Base-by-base conservation (phyloP, 257 asterid species). In the Mentha longifolia region DNA sequence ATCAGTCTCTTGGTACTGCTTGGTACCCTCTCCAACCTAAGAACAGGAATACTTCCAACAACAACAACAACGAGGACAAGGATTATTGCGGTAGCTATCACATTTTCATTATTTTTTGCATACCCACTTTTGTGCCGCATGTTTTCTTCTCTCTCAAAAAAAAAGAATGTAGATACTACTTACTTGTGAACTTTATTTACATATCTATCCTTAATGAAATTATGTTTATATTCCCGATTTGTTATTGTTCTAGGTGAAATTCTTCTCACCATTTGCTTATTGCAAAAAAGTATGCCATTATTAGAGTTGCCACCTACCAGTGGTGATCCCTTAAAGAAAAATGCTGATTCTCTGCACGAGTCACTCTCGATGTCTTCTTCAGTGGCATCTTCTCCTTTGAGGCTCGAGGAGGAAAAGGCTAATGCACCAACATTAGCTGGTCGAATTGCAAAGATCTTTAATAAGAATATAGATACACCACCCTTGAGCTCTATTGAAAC, bases 11-110 rank as follows among this genome's bases (percentile, higher is more conserved):
- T 55, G 96, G 95, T 72, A 88, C 96, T 61, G 77, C 86, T 74
- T 95, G 97, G 98, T 87, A 88, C 83, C 70, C 88, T 7, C 78
- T 95, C 83, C 87, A 74, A 73, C 97, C 99, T 56, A 90, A 86
- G 76, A 81, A 72, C 65, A 87, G 80, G 81, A 95, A 87, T 82
- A 72, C 90, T n/a, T n/a, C n/a, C n/a, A n/a, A n/a, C n/a, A n/a
- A n/a, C n/a, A n/a, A n/a, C n/a, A n/a, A n/a, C n/a, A n/a, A n/a
- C 68, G 88, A 92, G 87, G 85, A 67, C 85, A 89, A 75, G 73
- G 92, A 90, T 12, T 41, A 13, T 3, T 13, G 46, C n/a, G n/a
- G n/a, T n/a, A n/a, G n/a, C n/a, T 41, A 41, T 41, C 7, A 10
- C 46, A 10, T 41, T 41, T 41, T 41, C 3, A 3, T n/a, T n/a